These are phyloP conservation scores for Podila epicladia DNA, from an alignment of 192 early-diverging fungal species.

Conservation along the genomic window DNA sequence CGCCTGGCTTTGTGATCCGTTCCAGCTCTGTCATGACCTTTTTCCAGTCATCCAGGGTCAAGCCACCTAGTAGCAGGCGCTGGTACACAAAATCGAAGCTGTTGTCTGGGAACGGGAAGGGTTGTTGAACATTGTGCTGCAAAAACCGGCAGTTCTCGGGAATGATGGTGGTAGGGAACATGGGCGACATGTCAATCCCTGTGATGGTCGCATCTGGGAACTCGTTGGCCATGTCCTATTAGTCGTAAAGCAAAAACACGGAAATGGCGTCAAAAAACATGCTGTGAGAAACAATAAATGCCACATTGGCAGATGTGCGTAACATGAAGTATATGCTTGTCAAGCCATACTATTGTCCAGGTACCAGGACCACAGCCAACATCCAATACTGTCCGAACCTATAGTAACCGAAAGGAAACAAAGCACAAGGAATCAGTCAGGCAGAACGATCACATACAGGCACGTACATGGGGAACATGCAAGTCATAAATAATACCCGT, in stretches of 20 bases:
- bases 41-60: constrained; percentile 34
- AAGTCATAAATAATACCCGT: not conserved
- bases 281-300: not conserved
- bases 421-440: not conserved
- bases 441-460: not conserved
- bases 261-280: not conserved
- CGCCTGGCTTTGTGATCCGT: constrained; percentile 39
- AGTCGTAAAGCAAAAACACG: not conserved
- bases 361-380: constrained; percentile 33
- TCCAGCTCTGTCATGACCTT: constrained; percentile 27
- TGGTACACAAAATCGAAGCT: constrained; percentile 51
- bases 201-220: constrained; percentile 53
- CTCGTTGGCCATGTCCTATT: constrained; percentile 57
- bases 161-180: constrained; percentile 47
- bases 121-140: constrained; percentile 23
- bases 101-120: constrained; percentile 49
- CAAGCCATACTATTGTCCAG: constrained; percentile 16
- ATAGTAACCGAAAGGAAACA: not conserved
- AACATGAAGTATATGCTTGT: not conserved
- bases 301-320: not conserved
- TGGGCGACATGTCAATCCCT: constrained; percentile 56
- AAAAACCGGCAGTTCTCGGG: constrained; percentile 42
- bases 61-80: constrained; percentile 24
- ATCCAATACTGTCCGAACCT: constrained; percentile 10
- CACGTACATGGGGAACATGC: not conserved